phyloP scores from a whole-genome alignment of 805 yeast genomes.

The Starmerella apicola region DNA sequence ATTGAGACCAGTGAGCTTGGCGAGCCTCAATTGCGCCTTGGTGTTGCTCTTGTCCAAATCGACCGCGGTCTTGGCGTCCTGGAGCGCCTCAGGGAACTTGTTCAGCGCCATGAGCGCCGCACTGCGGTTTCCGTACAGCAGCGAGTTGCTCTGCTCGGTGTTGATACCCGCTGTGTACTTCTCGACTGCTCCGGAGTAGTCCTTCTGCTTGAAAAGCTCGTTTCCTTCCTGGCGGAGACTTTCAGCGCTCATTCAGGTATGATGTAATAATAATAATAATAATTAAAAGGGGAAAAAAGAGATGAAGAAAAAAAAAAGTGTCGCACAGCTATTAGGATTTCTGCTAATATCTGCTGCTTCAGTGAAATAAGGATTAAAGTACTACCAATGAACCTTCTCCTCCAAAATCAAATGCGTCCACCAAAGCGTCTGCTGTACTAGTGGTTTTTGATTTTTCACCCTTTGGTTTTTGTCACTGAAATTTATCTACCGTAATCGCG shows the following conservation, averaged over 20 bases:
- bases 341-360: no score
- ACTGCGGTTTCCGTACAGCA: constrained; percentile 30
- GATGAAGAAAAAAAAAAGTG: no score
- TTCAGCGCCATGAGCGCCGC: constrained; percentile 30
- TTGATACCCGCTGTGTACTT: constrained; percentile 29
- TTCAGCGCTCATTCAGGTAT: constrained; percentile 21
- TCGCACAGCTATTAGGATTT: no score
- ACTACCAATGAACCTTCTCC: no score
- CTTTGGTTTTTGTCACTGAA: no score
- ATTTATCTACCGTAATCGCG: no score
- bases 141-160: constrained; percentile 28
- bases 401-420: no score
- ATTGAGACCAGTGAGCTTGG: constrained; percentile 26
- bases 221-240: constrained; percentile 30
- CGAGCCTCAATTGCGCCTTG: constrained; percentile 29
- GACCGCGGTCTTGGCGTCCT: constrained; percentile 26
- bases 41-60: constrained; percentile 24
- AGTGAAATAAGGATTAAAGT: no score
- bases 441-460: no score
- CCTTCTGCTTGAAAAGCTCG: constrained; percentile 27
- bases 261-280: no score
- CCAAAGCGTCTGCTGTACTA: no score
- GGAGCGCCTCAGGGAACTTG: constrained; percentile 26
- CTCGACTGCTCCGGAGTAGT: constrained; percentile 25
- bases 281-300: no score